Evolutionary conservation across 352 stramenopile species (phyloP).

Genomic region (Phytophthora ohioensis): DNA sequence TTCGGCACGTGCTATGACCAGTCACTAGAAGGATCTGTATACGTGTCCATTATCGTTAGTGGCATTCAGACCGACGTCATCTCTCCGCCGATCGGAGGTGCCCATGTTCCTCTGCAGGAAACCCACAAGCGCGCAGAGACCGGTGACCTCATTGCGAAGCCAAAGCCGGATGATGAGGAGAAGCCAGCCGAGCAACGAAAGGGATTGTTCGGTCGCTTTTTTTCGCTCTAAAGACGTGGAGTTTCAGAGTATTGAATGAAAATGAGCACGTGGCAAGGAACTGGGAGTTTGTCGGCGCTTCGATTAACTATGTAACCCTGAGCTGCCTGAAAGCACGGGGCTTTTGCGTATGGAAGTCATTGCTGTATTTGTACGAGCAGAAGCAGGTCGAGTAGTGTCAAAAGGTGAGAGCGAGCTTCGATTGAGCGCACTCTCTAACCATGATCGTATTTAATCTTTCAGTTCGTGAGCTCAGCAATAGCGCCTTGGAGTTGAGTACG

Average conservation of each 20-base stretch:
- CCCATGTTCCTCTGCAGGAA: conserved; percentile 59
- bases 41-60: conserved; percentile 91
- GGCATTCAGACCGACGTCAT: conserved; percentile 89
- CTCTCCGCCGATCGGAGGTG: conserved; percentile 69
- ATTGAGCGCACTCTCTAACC: conserved; percentile 22
- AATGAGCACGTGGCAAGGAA: conserved; percentile 6
- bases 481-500: conserved; percentile 60
- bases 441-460: conserved; percentile 31
- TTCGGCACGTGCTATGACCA: conserved; percentile 90
- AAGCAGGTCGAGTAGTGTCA: not conserved
- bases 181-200: conserved; percentile 41
- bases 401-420: conserved; percentile 10
- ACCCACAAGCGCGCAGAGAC: conserved; percentile 30
- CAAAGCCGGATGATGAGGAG: conserved; percentile 23
- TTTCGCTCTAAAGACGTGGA: conserved; percentile 62
- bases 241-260: conserved; percentile 31
- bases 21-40: conserved; percentile 80
- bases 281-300: not conserved
- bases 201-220: conserved; percentile 78
- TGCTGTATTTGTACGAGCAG: not conserved
- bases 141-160: conserved; percentile 26
- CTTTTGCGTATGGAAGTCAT: conserved; percentile 19
- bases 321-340: conserved; percentile 2
- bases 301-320: not conserved
- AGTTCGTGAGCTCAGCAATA: conserved; percentile 71